Percentiles rank a stretch among this genome's conserved stretches.
These are phyloP conservation scores for Hyaloraphidium curvatum DNA, from an alignment of 192 early-diverging fungal genomes.

Conservation along the genomic window DNA sequence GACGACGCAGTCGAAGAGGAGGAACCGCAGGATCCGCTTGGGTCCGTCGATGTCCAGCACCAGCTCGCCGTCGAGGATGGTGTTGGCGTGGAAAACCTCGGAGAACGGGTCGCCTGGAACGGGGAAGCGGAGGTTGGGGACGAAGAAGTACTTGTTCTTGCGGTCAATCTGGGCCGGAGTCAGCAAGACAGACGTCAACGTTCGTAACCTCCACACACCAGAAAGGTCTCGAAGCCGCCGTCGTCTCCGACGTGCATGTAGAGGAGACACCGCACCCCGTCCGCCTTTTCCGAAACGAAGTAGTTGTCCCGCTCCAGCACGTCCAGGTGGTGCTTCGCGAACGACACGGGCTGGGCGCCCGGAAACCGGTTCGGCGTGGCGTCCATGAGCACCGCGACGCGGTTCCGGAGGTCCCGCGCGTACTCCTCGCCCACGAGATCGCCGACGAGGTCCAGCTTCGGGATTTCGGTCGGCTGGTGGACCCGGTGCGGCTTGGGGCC, in stretches of 20 bases:
- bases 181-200: slow-evolving; percentile 1
- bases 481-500: no score
- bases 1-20: slow-evolving; percentile 57
- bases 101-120: slow-evolving; percentile 15
- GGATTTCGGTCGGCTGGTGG: no score
- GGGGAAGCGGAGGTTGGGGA: slow-evolving; percentile 42
- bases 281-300: slow-evolving; percentile 69
- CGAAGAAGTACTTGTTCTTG: slow-evolving; percentile 60
- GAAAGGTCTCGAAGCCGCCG: background rate
- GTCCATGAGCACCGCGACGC: background rate
- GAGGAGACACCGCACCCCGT: slow-evolving; percentile 36
- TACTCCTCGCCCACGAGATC: no score
- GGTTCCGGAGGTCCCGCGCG: background rate
- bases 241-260: background rate
- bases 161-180: slow-evolving; percentile 44
- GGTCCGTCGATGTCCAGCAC: slow-evolving; percentile 50
- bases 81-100: slow-evolving; percentile 35
- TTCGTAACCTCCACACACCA: slow-evolving; percentile 12
- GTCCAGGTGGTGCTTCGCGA: slow-evolving; percentile 18
- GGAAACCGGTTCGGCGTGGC: slow-evolving; percentile 17
- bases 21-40: slow-evolving; percentile 30
- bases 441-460: no score
- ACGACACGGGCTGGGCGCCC: slow-evolving; percentile 33
- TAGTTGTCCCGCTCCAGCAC: slow-evolving; percentile 34
- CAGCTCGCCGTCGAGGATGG: slow-evolving; percentile 82